Conservation (phyloP, 1,284 basidiomycete species). For the Trichosporon asahii region DNA sequence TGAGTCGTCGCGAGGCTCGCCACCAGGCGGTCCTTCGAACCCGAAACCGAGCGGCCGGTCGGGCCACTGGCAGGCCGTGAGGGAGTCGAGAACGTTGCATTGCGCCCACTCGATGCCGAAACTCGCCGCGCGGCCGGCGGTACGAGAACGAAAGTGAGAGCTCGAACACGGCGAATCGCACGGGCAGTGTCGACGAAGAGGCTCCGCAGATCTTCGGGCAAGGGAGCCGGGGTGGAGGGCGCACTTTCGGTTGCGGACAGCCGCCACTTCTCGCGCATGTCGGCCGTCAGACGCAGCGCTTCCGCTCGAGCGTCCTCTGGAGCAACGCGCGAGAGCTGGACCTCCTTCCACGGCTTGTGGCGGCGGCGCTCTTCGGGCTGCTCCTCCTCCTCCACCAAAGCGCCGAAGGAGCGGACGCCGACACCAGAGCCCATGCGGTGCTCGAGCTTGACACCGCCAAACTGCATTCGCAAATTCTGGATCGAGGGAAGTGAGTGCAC, state of each 20-base stretch:
- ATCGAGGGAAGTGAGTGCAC: slow-evolving; percentile 50
- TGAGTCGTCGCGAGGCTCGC: not conserved
- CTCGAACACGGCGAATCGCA: slow-evolving; percentile 37
- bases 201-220: slow-evolving; percentile 15
- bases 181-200: slow-evolving; percentile 32
- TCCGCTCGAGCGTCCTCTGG: slow-evolving; percentile 33
- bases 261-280: slow-evolving; percentile 14
- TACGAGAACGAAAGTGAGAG: slow-evolving; percentile 30
- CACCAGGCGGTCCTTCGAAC: not conserved
- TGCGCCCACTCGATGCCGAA: slow-evolving; percentile 9
- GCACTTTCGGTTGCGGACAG: slow-evolving; percentile 2
- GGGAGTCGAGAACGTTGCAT: slow-evolving; percentile 33
- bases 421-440: slow-evolving; percentile 39
- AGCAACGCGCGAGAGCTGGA: slow-evolving; percentile 36
- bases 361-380: slow-evolving; percentile 13
- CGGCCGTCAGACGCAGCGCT: slow-evolving; percentile 23
- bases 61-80: slow-evolving; percentile 31
- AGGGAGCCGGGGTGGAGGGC: slow-evolving; percentile 18
- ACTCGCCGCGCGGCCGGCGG: slow-evolving; percentile 14
- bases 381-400: slow-evolving; percentile 40
- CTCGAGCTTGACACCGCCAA: slow-evolving; percentile 35
- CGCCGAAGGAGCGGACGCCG: slow-evolving; percentile 31
- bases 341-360: slow-evolving; percentile 44
- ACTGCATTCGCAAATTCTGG: slow-evolving; percentile 47
- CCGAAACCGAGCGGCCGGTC: slow-evolving; percentile 1